phyloP scores from a whole-genome alignment of 306 rosid genomes.

The Delonix regia region DNA sequence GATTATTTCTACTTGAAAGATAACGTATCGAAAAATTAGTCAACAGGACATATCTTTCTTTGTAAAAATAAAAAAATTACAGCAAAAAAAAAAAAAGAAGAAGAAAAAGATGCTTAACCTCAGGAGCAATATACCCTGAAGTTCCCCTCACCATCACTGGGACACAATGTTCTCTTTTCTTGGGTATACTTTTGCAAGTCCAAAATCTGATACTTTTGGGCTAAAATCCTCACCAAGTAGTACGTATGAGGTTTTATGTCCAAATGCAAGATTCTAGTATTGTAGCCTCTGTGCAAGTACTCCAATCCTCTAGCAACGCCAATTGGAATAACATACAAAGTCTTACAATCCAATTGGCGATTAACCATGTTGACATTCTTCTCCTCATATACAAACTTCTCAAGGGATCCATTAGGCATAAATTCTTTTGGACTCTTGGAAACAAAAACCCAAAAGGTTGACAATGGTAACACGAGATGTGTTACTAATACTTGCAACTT shows the following conservation, averaged over 20 bases:
- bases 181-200: conserved; percentile 37
- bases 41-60: too few species aligned
- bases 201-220: conserved; percentile 38
- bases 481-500: conserved; percentile 36
- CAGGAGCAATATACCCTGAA: conserved; percentile 33
- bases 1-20: too few species aligned
- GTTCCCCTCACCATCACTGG: conserved; percentile 20
- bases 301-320: conserved; percentile 49
- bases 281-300: conserved; percentile 42
- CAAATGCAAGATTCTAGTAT: conserved; percentile 42
- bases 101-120: too few species aligned
- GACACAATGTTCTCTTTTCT: conserved; percentile 18
- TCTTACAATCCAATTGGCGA: conserved; percentile 29
- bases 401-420: conserved; percentile 42
- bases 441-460: conserved; percentile 31
- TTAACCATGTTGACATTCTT: background rate
- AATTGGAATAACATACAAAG: conserved; percentile 15
- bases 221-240: background rate
- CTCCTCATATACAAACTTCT: conserved; percentile 37
- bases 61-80: too few species aligned
- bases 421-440: conserved; percentile 32
- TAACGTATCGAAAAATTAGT: too few species aligned
- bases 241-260: conserved; percentile 45
- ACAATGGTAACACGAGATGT: conserved; percentile 44
- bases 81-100: too few species aligned